Evolutionary conservation across 805 yeast species (phyloP), one percentile per base, ranked within the genome.

Genomic region (Saitoella complicata): DNA sequence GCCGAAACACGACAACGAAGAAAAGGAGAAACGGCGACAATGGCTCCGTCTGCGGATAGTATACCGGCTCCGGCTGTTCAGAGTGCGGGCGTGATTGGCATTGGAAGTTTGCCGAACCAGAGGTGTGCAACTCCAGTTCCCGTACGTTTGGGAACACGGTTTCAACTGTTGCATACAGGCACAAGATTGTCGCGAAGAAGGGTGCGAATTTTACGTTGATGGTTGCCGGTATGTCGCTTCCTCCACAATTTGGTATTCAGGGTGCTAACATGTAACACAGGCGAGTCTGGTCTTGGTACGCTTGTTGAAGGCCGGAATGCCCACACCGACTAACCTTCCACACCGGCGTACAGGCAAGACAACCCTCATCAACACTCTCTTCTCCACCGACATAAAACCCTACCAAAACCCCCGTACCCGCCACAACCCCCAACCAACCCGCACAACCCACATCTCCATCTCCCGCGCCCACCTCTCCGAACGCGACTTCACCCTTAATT

Each of bases 151-250:
- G 4, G 21, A 21, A 21, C 21, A 21, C 21, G 21, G 21, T 2
- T 21, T 21, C 4, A 21, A 21, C 21, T 21, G 21, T 21, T 21
- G 21, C 21, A 21, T 21, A 41, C 40, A 59, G 65, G 44, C 64
- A 60, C 53, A 59, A 59, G 46, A 62, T 63, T 42, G 66, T 67
- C 30, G 62, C 65, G 42, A 58, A 62, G 48, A 51, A 58, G 6
- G 95, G 95, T 11, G 76, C 83, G 13, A 67, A 76, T 30, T 80
- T 83, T 62, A 84, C 93, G 40, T 55, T 87, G 46, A 75, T 86
- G 81, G 75, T 85, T 35, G 86, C 80, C 41, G 95, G 96, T 33
- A 38, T 4, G 36, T 33, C 2, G 2, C 36, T 33, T 33, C 4
- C 4, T 11, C 36, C 4, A 33, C 11, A 33, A 3, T 33, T 33